Percentiles rank a stretch among this genome's conserved stretches.
Evolutionary conservation across 345 rosid species (phyloP).

Genomic region (Geranium rotundifolium): DNA sequence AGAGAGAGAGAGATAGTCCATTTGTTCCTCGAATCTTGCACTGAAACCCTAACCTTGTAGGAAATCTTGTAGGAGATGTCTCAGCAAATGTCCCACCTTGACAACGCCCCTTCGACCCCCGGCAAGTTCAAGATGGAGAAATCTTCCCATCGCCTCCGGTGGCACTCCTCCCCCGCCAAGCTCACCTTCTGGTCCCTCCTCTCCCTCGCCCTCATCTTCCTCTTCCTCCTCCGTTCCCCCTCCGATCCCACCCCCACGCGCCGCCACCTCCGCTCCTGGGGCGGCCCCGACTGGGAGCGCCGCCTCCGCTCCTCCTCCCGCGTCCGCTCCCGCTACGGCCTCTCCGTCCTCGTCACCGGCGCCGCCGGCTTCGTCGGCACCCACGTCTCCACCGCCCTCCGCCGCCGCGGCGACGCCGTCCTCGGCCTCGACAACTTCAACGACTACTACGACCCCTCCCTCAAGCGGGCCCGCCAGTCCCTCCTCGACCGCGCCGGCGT

Average conservation of each 20-base stretch:
- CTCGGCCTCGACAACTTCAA: constrained; percentile 84
- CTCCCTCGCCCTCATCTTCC: constrained; percentile 64
- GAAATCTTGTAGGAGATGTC: no score
- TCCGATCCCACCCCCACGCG: constrained; percentile 60
- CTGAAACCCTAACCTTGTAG: no score
- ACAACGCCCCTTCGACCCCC: constrained; percentile 71
- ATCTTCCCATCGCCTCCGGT: constrained; percentile 40
- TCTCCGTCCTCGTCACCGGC: constrained; percentile 78
- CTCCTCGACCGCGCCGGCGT: constrained; percentile 67
- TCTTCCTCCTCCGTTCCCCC: constrained; percentile 85
- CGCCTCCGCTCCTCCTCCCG: constrained; percentile 54
- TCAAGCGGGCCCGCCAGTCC: constrained; percentile 78
- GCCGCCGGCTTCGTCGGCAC: constrained; percentile 95
- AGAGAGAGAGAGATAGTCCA: no score
- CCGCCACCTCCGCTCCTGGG: constrained; percentile 74
- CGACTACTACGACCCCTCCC: constrained; percentile 73
- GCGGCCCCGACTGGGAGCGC: constrained; percentile 75
- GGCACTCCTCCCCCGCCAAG: constrained; percentile 68
- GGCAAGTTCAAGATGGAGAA: constrained; percentile 98
- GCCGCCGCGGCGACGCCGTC: constrained; percentile 85
- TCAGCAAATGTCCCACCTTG: constrained; percentile 62
- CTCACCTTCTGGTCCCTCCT: constrained; percentile 77
- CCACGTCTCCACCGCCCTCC: constrained; percentile 68
- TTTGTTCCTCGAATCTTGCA: no score
- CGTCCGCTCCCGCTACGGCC: constrained; percentile 49